Evolutionary conservation across 441 rosid species (phyloP), one percentile per base, ranked within the genome.

Genomic region (Aquilaria agallochum): DNA sequence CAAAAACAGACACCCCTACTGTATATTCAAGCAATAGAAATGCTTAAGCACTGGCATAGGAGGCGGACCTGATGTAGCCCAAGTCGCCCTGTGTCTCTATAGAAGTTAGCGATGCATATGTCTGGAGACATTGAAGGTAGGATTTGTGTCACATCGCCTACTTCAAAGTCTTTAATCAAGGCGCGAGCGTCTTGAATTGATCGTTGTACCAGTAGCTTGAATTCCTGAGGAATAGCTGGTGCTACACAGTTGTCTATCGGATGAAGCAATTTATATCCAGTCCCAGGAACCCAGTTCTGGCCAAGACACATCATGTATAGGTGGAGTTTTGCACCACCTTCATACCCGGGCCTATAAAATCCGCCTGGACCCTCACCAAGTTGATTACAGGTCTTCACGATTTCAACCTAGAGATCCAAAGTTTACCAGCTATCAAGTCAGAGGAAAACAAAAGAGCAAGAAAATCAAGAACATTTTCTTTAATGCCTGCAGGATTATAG

Each of bases 271-370:
- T 51, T 44, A 52, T 79, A 82, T 63, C 72, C 60, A 6, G 82
- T 71, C 59, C 55, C 58, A 2, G 79, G 82, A 66, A 73, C 73
- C 84, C 74, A 79, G 58, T 75, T 68, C 47, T 72, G 53, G 9
- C 78, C 82, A 10, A 77, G 77, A 55, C 80, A 82, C 84, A 79
- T 79, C 84, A 82, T 73, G 31, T 71, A 67, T 53, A 69, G 58
- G 46, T 52, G 66, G 34, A 79, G 76, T 64, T 71, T 77, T 13
- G 79, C 79, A 51, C 82, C 84, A 62, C 31, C 70, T 42, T 68
- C 63, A 68, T 72, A 79, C 31, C 76, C 72, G 0, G 74, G 87
- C 53, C 63, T 74, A 73, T 76, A 79, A 58, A 82, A 75, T 31
- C 79, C 77, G 5, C 73, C 62, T 3, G 78, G 67, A 20, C 80